These are phyloP conservation scores for Colletotrichum liaoningense DNA, from an alignment of 2,329 filamentous ascomycete genomes.

Conservation along the genomic window DNA sequence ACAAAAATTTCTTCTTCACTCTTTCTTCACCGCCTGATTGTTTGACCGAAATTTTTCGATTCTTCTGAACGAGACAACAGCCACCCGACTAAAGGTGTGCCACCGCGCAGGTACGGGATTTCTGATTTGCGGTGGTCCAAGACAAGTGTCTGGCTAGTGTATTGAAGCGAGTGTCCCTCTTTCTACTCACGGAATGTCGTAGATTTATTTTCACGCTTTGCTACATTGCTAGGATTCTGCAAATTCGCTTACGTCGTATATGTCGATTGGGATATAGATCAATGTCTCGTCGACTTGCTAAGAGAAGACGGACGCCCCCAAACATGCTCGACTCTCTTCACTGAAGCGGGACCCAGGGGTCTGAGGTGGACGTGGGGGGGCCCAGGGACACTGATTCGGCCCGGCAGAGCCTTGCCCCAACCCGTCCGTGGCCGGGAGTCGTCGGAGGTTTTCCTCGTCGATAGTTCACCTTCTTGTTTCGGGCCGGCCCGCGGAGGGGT, in stretches of 20 bases:
- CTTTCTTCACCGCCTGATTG: conserved; percentile 31
- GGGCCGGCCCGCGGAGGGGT: background rate
- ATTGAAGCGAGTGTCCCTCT: background rate
- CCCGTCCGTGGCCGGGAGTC: background rate
- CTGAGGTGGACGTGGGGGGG: background rate
- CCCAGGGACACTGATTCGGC: background rate
- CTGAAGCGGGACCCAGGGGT: background rate
- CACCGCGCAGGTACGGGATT: background rate
- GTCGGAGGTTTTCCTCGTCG: background rate
- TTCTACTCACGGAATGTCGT: background rate
- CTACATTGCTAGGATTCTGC: background rate
- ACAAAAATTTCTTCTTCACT: conserved; percentile 7
- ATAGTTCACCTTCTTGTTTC: background rate
- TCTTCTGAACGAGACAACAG: conserved; percentile 11
- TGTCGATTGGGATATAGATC: background rate
- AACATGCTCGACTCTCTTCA: background rate
- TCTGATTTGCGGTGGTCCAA: background rate
- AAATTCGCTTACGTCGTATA: background rate
- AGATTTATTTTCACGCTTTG: background rate
- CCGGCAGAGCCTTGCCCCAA: conserved; percentile 1
- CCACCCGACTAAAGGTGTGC: background rate
- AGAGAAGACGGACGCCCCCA: background rate
- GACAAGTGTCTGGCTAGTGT: conserved; percentile 4
- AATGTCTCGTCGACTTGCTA: background rate
- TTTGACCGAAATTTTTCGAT: conserved; percentile 10